Evolutionary conservation across 768 basidiomycete species (phyloP), one percentile per base, ranked within the genome.

Genomic region (Lactifluus rugatus): DNA sequence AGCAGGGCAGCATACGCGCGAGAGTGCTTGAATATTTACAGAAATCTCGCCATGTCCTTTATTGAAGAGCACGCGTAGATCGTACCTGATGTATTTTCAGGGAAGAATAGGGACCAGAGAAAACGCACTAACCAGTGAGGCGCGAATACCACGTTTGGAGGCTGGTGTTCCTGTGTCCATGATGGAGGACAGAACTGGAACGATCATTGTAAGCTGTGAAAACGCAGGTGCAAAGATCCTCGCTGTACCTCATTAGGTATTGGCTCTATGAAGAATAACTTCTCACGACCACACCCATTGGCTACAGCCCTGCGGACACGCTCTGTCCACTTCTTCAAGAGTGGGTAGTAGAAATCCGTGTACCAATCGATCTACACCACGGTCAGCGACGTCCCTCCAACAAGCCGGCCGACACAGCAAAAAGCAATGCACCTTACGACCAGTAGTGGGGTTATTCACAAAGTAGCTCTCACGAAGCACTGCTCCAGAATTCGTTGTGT

Each of bases 21-120:
- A 87, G 14, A 97, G 71, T 0, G 88, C 93, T 74, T 97, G 95
- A 0, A 98, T 93, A 67, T 98, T 95, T 44, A 92, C 89, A 0
- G 83, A 84, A 70, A 97, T 88, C 65, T 88, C 80, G 0, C 89
- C 84, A 61, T 91, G 91, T 2, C 80, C 78, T 69, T 96, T 96
- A 25, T 73, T 71, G 72, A 97, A 98, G 7, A 99, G 75, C 7
- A 84, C 82, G 55, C 93, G 85, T 7, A 99, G 78, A 68, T 98
- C 95, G 64, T 99, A 98, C 89, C 89, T 92, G 19, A 41, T 17
- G 6, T 6, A 57, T 21, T 52, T 32, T 23, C 48, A 9, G 26
- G 25, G 48, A 70, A 28, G 72, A 70, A 67, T 2, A 9, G 21
- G 13, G 11, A 5, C 4, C 70, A 66, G 69, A 2, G 66, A 25